phyloP scores from a whole-genome alignment of 2,329 filamentous ascomycete species.

The Ceratocystis huliohia region DNA sequence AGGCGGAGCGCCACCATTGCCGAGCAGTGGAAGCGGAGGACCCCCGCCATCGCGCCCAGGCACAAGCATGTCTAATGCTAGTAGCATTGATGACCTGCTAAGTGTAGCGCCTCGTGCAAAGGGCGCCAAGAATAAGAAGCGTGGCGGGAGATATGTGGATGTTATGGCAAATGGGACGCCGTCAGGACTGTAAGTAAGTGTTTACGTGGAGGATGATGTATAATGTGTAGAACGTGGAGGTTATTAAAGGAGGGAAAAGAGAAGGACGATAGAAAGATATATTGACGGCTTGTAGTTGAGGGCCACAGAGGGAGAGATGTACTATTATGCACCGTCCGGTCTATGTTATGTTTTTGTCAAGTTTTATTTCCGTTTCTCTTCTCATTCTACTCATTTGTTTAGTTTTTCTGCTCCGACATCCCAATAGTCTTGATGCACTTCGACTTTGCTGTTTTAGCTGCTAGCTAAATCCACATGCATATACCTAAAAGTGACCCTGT shows the following conservation, averaged over 20 bases:
- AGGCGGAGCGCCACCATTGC: conserved; percentile 27
- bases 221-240: not conserved
- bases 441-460: too few species aligned
- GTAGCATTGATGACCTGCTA: conserved; percentile 84
- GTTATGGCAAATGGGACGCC: conserved; percentile 60
- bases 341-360: not conserved
- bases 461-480: too few species aligned
- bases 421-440: too few species aligned
- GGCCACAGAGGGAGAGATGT: not conserved
- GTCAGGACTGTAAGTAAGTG: not conserved
- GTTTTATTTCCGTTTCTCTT: not conserved
- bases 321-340: not conserved
- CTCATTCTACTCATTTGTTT: not conserved
- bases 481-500: too few species aligned
- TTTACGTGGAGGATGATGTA: not conserved
- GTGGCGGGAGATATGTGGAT: conserved; percentile 82
- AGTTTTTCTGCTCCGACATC: not conserved
- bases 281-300: too few species aligned
- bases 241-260: not conserved
- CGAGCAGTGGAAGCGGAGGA: too few species aligned
- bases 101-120: conserved; percentile 60
- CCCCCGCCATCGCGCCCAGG: conserved; percentile 53
- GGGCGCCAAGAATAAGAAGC: conserved; percentile 57
- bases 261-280: not conserved
- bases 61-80: conserved; percentile 82